Evolutionary conservation across 306 rosid species (phyloP).

Genomic region (Begonia loranthoides): DNA sequence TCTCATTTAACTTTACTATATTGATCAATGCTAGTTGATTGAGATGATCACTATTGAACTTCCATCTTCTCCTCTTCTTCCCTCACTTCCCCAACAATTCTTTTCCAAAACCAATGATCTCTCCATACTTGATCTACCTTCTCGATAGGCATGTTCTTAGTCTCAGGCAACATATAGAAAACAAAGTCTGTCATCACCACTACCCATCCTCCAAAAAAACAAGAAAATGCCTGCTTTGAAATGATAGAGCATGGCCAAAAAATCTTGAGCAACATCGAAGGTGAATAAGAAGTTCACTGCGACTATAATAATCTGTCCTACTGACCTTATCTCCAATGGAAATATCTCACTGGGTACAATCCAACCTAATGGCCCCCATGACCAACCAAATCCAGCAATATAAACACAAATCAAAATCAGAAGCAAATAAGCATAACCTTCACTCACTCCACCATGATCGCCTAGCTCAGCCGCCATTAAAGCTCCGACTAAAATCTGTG

Average conservation of each 20-base stretch:
- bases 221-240: constrained; percentile 29
- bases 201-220: constrained; percentile 49
- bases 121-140: constrained; percentile 34
- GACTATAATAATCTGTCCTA: constrained; percentile 33
- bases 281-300: constrained; percentile 37
- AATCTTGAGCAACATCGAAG: constrained; percentile 28
- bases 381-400: constrained; percentile 34
- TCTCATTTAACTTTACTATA: no score
- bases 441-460: constrained; percentile 25
- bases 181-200: constrained; percentile 29
- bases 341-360: constrained; percentile 38
- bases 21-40: no score
- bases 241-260: constrained; percentile 33
- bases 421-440: constrained; percentile 23
- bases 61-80: background rate
- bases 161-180: constrained; percentile 15
- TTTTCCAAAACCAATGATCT: constrained; percentile 44
- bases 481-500: constrained; percentile 22
- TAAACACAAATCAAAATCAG: constrained; percentile 23
- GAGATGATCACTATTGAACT: no score
- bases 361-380: constrained; percentile 37
- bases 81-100: constrained; percentile 10
- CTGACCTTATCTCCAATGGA: constrained; percentile 25
- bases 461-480: constrained; percentile 20
- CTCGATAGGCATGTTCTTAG: constrained; percentile 16